Evolutionary conservation across 805 yeast species (phyloP).

Genomic region (Wickerhamiella sergipiensis): DNA sequence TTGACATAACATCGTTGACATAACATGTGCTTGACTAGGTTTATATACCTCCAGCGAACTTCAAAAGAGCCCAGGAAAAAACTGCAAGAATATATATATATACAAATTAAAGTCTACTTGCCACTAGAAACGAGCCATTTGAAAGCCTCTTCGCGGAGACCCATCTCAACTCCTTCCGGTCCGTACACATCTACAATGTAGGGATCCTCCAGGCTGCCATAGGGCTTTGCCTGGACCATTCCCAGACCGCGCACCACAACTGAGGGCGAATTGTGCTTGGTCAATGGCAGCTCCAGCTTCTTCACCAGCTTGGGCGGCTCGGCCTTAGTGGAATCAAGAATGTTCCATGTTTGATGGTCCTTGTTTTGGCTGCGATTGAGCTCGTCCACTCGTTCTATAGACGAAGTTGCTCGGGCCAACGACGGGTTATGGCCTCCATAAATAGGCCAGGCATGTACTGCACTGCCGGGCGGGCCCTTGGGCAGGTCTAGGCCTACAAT

Average conservation of each 20-base stretch:
- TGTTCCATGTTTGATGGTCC: conserved; percentile 16
- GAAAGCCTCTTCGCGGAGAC: conserved; percentile 12
- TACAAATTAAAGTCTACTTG: too few relatives aligned
- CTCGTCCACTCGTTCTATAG: conserved; percentile 15
- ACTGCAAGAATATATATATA: too few relatives aligned
- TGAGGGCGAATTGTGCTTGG: conserved; percentile 3
- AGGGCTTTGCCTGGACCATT: conserved; percentile 19
- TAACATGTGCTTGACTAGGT: background rate
- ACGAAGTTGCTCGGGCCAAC: conserved; percentile 13
- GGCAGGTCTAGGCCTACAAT: conserved; percentile 20
- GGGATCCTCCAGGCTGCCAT: conserved; percentile 21
- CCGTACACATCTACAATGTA: conserved; percentile 17
- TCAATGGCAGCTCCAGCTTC: conserved; percentile 12
- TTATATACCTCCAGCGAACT: too few relatives aligned
- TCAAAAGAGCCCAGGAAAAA: too few relatives aligned
- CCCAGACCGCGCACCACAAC: conserved; percentile 24
- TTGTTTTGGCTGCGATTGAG: conserved; percentile 9
- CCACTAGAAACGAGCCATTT: background rate
- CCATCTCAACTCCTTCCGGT: conserved; percentile 17
- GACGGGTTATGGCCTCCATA: conserved; percentile 16
- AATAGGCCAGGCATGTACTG: conserved; percentile 21
- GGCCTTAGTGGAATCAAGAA: conserved; percentile 8
- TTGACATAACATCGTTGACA: conserved; percentile 33
- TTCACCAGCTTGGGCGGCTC: conserved; percentile 2
- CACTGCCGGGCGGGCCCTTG: conserved; percentile 7